These are phyloP conservation scores for Boletus rubescentipes DNA, from an alignment of 768 basidiomycete genomes.

Conservation along the genomic window DNA sequence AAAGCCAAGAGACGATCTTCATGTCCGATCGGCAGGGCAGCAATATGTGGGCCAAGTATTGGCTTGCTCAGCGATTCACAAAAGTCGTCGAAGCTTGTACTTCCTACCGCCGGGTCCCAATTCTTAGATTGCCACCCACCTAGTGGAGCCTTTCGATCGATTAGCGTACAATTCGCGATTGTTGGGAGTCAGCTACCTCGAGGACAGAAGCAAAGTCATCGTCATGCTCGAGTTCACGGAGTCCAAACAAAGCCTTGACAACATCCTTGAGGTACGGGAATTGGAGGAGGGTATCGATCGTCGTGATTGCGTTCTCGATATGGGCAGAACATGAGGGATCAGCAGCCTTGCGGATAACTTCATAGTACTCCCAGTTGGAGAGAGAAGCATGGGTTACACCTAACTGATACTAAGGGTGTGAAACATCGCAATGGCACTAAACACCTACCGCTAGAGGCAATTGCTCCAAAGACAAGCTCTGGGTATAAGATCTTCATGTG, in stretches of 20 bases:
- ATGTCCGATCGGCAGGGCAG: conserved; percentile 47
- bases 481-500: conserved; percentile 89
- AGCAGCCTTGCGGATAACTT: conserved; percentile 70
- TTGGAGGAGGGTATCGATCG: conserved; percentile 62
- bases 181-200: conserved; percentile 34
- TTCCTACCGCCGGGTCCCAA: conserved; percentile 78
- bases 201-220: conserved; percentile 76
- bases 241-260: conserved; percentile 77
- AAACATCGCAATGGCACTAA: background rate
- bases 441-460: conserved; percentile 76
- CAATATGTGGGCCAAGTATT: conserved; percentile 30
- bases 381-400: conserved; percentile 84
- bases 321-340: conserved; percentile 60
- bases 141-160: conserved; percentile 49
- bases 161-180: conserved; percentile 20
- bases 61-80: conserved; percentile 56
- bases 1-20: conserved; percentile 48
- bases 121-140: conserved; percentile 79
- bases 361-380: conserved; percentile 86
- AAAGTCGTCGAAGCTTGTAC: conserved; percentile 64
- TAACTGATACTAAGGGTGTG: conserved; percentile 26
- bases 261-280: conserved; percentile 43
- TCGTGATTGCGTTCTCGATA: conserved; percentile 54
- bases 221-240: conserved; percentile 64
- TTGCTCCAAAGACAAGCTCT: conserved; percentile 84